Evolutionary conservation across 352 stramenopile species (phyloP).

Genomic region (Pythium periplocum): DNA sequence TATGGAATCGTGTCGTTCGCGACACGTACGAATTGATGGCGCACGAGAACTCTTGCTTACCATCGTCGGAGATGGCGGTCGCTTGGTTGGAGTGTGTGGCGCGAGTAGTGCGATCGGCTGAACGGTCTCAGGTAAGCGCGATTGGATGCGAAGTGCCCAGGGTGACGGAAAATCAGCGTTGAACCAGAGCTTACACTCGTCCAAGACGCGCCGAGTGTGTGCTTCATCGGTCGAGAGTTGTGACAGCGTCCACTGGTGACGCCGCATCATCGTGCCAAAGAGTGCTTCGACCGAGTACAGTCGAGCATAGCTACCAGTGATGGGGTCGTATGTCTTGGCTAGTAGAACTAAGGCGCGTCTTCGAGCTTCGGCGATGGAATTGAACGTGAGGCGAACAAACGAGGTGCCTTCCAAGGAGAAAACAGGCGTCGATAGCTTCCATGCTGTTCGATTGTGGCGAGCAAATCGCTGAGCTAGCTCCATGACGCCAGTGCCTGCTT

Average conservation of each 20-base stretch:
- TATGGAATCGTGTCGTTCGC: conserved; percentile 2
- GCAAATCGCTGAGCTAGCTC: conserved; percentile 33
- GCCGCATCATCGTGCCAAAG: conserved; percentile 36
- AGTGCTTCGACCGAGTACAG: conserved; percentile 64
- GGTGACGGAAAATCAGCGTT: conserved; percentile 40
- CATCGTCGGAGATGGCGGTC: neutral
- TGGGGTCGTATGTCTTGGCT: conserved; percentile 71
- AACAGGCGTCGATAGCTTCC: conserved; percentile 11
- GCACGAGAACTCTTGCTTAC: no score
- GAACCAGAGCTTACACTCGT: conserved; percentile 30
- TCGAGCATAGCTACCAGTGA: conserved; percentile 44
- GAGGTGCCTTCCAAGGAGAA: conserved; percentile 29
- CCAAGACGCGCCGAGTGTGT: conserved; percentile 8
- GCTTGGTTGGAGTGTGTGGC: conserved; percentile 1
- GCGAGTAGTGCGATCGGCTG: neutral
- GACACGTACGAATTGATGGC: no score
- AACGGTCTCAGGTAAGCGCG: conserved; percentile 6
- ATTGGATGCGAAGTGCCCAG: conserved; percentile 21
- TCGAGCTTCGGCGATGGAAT: conserved; percentile 60
- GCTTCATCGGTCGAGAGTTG: conserved; percentile 14
- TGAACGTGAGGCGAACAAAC: conserved; percentile 67
- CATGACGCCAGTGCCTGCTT: conserved; percentile 36
- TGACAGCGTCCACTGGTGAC: conserved; percentile 61
- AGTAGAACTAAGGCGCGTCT: conserved; percentile 61
- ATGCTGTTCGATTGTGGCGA: conserved; percentile 20